A percentile compares a stretch with the other conserved stretches of the same genome.
Conservation (phyloP, 768 basidiomycete species). For the Russula dissimulans region DNA sequence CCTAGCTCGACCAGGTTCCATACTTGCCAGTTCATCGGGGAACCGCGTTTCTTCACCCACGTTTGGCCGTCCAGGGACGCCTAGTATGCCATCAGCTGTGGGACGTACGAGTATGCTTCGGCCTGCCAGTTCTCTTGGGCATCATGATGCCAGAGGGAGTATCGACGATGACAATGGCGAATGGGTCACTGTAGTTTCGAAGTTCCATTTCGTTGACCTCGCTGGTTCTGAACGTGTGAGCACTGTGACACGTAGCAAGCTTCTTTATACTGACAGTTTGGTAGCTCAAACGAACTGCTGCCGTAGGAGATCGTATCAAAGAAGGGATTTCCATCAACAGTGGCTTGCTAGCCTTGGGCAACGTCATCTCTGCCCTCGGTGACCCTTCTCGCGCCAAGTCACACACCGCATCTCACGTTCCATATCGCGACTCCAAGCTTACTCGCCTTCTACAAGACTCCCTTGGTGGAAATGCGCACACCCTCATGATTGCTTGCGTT, state of each 20-base stretch:
- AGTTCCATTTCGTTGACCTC: slow-evolving; percentile 98
- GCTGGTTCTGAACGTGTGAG: slow-evolving; percentile 92
- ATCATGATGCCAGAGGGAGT: slow-evolving; percentile 19
- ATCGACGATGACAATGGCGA: slow-evolving; percentile 63
- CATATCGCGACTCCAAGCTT: slow-evolving; percentile 97
- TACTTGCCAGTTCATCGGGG: slow-evolving; percentile 40
- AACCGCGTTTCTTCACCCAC: slow-evolving; percentile 68
- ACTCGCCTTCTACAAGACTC: slow-evolving; percentile 95
- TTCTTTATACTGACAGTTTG: slow-evolving; percentile 16
- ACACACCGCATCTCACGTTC: slow-evolving; percentile 79
- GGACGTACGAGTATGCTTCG: slow-evolving; percentile 53
- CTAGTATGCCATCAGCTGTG: slow-evolving; percentile 70
- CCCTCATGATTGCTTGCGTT: slow-evolving; percentile 98
- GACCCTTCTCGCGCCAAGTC: slow-evolving; percentile 85
- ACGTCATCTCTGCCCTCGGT: slow-evolving; percentile 95
- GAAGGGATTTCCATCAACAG: slow-evolving; percentile 99
- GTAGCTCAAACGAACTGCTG: slow-evolving; percentile 91
- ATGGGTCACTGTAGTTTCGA: slow-evolving; percentile 86
- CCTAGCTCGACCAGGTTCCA: slow-evolving; percentile 74
- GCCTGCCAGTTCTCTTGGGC: slow-evolving; percentile 61
- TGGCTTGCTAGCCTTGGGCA: slow-evolving; percentile 90
- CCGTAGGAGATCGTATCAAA: slow-evolving; percentile 91
- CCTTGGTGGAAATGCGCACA: slow-evolving; percentile 94
- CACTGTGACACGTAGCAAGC: slow-evolving; percentile 10
- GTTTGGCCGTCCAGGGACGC: slow-evolving; percentile 67